Conservation (phyloP, 2,329 filamentous ascomycete genomes). For the Cercospora nicotianae region DNA sequence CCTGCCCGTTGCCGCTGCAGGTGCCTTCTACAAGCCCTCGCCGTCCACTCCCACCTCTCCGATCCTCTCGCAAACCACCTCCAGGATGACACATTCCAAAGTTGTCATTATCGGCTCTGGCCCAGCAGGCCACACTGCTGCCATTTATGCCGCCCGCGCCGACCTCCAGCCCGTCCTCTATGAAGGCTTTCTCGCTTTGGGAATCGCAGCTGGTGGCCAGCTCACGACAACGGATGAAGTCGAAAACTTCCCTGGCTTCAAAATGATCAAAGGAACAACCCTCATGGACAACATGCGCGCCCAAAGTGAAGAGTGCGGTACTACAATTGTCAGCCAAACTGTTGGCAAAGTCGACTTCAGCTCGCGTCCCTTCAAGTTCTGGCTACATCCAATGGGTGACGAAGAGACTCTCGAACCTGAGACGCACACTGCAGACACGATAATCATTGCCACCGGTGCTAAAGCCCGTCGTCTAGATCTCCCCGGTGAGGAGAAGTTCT, state of each 20-base stretch:
- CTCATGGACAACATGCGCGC: constrained; percentile 95
- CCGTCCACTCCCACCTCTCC: constrained; percentile 34
- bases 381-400: constrained; percentile 72
- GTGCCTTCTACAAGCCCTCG: constrained; percentile 58
- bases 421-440: constrained; percentile 78
- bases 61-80: constrained; percentile 33
- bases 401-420: constrained; percentile 68
- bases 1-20: constrained; percentile 71
- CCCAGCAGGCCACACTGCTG: constrained; percentile 94
- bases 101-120: constrained; percentile 80
- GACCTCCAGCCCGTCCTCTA: constrained; percentile 94
- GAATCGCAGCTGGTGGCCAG: constrained; percentile 93
- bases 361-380: constrained; percentile 83
- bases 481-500: constrained; percentile 88
- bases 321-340: constrained; percentile 89
- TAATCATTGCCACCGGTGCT: constrained; percentile 94
- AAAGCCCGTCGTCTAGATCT: constrained; percentile 83
- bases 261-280: constrained; percentile 79
- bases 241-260: constrained; percentile 97
- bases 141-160: constrained; percentile 91
- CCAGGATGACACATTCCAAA: constrained; percentile 81
- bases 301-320: constrained; percentile 90
- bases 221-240: constrained; percentile 97
- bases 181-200: constrained; percentile 96
- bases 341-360: constrained; percentile 85